These are phyloP conservation scores for Amphirosellinia nigrospora DNA, from an alignment of 495 filamentous ascomycete genomes.

Conservation along the genomic window DNA sequence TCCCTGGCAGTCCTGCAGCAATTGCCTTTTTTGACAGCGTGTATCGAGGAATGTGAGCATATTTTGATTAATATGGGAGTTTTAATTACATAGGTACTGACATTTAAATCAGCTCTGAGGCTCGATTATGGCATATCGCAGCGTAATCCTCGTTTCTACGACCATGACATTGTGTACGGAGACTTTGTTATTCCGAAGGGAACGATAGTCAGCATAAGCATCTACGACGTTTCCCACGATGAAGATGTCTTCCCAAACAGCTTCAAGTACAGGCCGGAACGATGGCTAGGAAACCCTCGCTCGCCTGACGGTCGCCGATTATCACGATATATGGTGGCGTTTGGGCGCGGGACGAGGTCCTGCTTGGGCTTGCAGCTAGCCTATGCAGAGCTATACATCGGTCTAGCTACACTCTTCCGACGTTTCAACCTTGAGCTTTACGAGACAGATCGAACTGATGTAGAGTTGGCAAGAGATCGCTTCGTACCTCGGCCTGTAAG, in stretches of 20 bases:
- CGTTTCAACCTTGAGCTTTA: slow-evolving; percentile 46
- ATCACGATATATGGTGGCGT: slow-evolving; percentile 43
- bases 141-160: neutral
- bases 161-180: neutral
- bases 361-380: slow-evolving; percentile 49
- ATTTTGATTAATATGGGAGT: neutral
- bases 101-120: slow-evolving; percentile 3
- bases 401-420: slow-evolving; percentile 30
- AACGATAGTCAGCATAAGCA: neutral
- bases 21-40: neutral
- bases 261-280: slow-evolving; percentile 17
- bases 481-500: slow-evolving; percentile 29
- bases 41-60: slow-evolving; percentile 2
- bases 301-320: slow-evolving; percentile 19
- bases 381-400: slow-evolving; percentile 43
- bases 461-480: slow-evolving; percentile 27
- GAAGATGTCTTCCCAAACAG: neutral
- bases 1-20: neutral
- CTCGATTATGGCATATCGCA: neutral
- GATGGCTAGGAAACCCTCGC: slow-evolving; percentile 9
- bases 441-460: slow-evolving; percentile 36
- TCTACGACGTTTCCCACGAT: slow-evolving; percentile 5
- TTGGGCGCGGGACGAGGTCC: slow-evolving; percentile 49
- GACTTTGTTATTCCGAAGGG: slow-evolving; percentile 2
- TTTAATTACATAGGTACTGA: slow-evolving; percentile 7